Percentiles rank a stretch among this genome's conserved stretches.
phyloP scores from a whole-genome alignment of 2,329 filamentous ascomycete species.

The Exophiala spinifera region DNA sequence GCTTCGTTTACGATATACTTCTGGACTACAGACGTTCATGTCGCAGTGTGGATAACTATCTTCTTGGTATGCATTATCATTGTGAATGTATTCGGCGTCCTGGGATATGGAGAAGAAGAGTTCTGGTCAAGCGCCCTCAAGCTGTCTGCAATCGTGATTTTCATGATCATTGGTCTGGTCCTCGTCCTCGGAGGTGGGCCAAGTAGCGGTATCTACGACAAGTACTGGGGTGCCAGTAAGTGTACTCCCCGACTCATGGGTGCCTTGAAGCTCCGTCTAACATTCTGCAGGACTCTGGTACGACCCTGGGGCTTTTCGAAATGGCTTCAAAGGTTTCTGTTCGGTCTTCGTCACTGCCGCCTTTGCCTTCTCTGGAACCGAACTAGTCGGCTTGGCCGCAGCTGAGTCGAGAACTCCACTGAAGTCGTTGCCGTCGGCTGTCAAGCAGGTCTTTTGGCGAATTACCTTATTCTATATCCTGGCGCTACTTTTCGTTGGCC shows the following conservation, averaged over 20 bases:
- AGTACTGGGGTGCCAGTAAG: conserved; percentile 31
- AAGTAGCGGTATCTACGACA: conserved; percentile 32
- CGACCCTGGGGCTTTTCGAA: conserved; percentile 46
- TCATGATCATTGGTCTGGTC: conserved; percentile 24
- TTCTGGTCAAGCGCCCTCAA: conserved; percentile 79
- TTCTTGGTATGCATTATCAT: conserved; percentile 68
- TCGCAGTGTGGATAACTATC: conserved; percentile 59
- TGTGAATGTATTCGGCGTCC: conserved; percentile 80
- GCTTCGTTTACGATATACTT: conserved; percentile 74
- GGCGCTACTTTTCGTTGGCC: conserved; percentile 44
- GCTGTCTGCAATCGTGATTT: conserved; percentile 60
- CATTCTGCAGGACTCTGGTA: conserved; percentile 53
- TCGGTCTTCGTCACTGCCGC: conserved; percentile 55
- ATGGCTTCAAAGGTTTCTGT: conserved; percentile 53
- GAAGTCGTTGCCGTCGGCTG: conserved; percentile 48
- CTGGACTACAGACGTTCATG: conserved; percentile 50
- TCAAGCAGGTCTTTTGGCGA: conserved; percentile 52
- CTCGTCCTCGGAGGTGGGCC: conserved; percentile 38
- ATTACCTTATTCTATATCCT: conserved; percentile 51
- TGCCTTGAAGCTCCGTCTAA: too few species aligned
- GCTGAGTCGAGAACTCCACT: conserved; percentile 52
- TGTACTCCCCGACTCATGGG: too few species aligned
- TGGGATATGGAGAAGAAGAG: conserved; percentile 79
- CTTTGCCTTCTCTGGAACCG: conserved; percentile 55
- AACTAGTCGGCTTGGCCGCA: conserved; percentile 52